phyloP scores from a whole-genome alignment of 345 rosid species.

The Eucalyptus caleyi region DNA sequence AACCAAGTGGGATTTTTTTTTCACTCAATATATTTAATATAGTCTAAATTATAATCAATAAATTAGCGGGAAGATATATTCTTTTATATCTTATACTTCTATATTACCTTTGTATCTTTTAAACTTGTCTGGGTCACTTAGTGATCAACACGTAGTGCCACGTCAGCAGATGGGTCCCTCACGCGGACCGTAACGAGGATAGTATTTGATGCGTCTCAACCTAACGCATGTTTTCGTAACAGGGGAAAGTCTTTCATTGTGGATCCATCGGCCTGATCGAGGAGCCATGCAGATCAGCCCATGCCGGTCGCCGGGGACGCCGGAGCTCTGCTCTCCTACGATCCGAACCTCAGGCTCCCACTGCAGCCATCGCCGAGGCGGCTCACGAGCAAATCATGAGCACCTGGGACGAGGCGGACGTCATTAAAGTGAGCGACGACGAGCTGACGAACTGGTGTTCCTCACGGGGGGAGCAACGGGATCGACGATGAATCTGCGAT shows the following conservation, averaged over 20 bases:
- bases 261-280: constrained; percentile 94
- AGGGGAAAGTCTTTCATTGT: constrained; percentile 83
- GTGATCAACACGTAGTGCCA: not conserved
- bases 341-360: constrained; percentile 76
- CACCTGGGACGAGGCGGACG: constrained; percentile 86
- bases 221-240: not conserved
- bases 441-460: constrained; percentile 94
- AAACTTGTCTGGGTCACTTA: not conserved
- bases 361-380: constrained; percentile 73
- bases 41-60: too few species aligned
- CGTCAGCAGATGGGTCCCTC: too few species aligned
- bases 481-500: constrained; percentile 63
- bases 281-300: constrained; percentile 95
- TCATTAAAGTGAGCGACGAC: constrained; percentile 81
- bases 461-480: constrained; percentile 60
- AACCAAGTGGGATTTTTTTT: not conserved
- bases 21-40: too few species aligned
- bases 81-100: not conserved
- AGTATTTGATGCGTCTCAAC: not conserved
- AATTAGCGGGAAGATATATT: too few species aligned
- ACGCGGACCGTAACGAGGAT: too few species aligned
- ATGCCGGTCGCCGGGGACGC: constrained; percentile 90
- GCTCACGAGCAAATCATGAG: constrained; percentile 75
- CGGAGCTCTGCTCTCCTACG: constrained; percentile 77
- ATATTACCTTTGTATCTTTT: not conserved